Base-by-base conservation (phyloP, 495 filamentous ascomycete species). In the Penicillium angulare region DNA sequence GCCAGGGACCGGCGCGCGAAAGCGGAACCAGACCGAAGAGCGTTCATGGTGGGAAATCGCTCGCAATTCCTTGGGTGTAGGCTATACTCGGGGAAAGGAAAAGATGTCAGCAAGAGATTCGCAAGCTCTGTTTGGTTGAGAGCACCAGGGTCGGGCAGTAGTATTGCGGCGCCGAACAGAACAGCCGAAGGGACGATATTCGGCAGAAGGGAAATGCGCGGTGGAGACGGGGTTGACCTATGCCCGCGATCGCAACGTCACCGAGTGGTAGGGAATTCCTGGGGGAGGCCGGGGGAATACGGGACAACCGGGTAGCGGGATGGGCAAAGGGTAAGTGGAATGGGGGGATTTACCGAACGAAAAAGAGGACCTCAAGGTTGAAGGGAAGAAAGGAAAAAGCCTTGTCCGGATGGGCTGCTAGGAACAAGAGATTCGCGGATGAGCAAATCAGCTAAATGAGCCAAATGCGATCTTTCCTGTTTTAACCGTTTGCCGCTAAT, bases 1-100 rank as follows among this genome's bases (percentile, higher is more conserved):
- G 60, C 54, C 42, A 66, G 51, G 47, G 65, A 57, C 53, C 66
- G 69, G 55, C 66, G 66, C 59, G 69, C 69, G 57, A 69, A 64
- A 59, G 71, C 68, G 71, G 71, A 73, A 67, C 58, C 67, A 64
- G 68, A 64, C 65, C 71, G 71, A 64, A 67, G 63, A 20, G 69
- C 56, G 53, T 64, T 65, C 66, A 72, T 72, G 45, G 51, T 43
- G 27, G 20, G 17, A 47, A 31, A 22, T 18, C 21, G 15, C 12
- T 15, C 7, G 34, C 26, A 38, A 38, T 22, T 35, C n/a, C n/a
- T n/a, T n/a, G n/a, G n/a, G n/a, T n/a, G 41, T 27, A 49, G 24
- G 22, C 20, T 50, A 24, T 42, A 27, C 12, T 41, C 43, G 48
- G 54, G 49, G 53, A 50, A 43, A 33, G 18, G 43, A 50, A 50